Evolutionary conservation across 768 basidiomycete species (phyloP), one percentile per base, ranked within the genome.

Genomic region (Lanmaoa pseudosensibilis): DNA sequence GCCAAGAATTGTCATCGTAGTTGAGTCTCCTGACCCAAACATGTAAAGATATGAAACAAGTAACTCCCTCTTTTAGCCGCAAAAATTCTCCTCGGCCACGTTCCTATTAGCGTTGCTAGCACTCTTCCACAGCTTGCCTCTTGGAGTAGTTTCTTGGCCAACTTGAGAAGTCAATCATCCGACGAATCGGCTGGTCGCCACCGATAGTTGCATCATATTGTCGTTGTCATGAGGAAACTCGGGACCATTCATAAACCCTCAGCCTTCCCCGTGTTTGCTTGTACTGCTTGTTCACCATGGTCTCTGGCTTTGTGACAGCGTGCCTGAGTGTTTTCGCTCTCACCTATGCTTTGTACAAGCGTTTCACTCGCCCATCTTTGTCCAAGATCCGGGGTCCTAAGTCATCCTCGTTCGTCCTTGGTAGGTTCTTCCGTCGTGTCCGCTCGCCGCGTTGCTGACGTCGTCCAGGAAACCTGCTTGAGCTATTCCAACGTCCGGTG

Each of bases 401-500:
- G 11, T 40, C 65, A 15, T 30, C 67, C 13, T 70, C 67, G 1
- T 69, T 70, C 25, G 1, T 66, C 37, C 45, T 56, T n/a, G 62
- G 67, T 57, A 51, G 19, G 39, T 23, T 15, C 15, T 19, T 19
- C n/a, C 56, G n/a, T 50, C 13, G 6, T 15, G 36, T 27, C 8
- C 43, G 15, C 27, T 23, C 18, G 1, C 45, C 50, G 70, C 70
- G 66, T 18, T 68, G 72, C 46, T 59, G 38, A 68, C 44, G 6
- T 52, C 19, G 9, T 15, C 3, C 46, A 73, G 72, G 72, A 12
- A 67, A 73, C 56, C 39, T 72, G 36, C 45, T 55, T 4, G 69
- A 75, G 19, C 9, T 73, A 16, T 69, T 62, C 34, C 73, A 66
- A 57, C 51, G 52, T 27, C 61, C 69, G 3, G 61, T 54, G n/a